These are phyloP conservation scores for Beauveria pseudobassiana DNA, from an alignment of 2,329 filamentous ascomycete species.

Conservation along the genomic window DNA sequence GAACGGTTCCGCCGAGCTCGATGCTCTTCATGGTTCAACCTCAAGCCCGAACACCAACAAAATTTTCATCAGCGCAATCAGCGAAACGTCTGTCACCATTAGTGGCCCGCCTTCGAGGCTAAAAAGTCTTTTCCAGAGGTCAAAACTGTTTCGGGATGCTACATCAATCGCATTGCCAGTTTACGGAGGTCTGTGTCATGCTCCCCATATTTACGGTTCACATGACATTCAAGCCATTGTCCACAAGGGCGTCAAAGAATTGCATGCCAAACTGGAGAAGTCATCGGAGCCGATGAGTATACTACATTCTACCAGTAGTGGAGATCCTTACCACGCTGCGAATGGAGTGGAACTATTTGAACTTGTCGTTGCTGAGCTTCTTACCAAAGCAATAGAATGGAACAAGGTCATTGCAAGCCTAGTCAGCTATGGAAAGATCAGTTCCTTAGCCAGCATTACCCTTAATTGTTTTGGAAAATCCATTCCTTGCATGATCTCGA, in stretches of 20 bases:
- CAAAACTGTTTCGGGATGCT: constrained; percentile 17
- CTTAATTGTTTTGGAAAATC: neutral
- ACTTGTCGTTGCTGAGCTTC: constrained; percentile 11
- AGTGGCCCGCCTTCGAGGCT: constrained; percentile 27
- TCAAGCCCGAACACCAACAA: constrained; percentile 25
- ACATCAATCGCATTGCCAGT: constrained; percentile 28
- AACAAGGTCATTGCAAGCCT: constrained; percentile 12
- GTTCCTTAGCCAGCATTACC: neutral
- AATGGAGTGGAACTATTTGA: constrained; percentile 12
- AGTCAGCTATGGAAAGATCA: neutral
- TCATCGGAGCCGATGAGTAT: neutral
- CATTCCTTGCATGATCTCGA: neutral
- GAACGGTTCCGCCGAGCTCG: constrained; percentile 31
- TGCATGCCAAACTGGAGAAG: neutral
- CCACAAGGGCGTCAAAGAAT: constrained; percentile 3
- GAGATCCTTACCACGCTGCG: constrained; percentile 6
- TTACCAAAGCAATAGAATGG: constrained; percentile 13
- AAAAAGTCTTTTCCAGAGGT: constrained; percentile 22
- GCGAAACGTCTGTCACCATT: constrained; percentile 26
- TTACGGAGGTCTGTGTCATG: constrained; percentile 32
- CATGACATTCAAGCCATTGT: constrained; percentile 23
- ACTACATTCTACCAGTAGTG: constrained; percentile 12
- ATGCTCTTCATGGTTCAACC: constrained; percentile 14
- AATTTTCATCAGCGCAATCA: constrained; percentile 33
- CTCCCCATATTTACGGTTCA: constrained; percentile 30